Evolutionary conservation across 768 basidiomycete genomes (phyloP), one percentile per base, ranked within the genome.

Genomic region (Trametes cubensis): DNA sequence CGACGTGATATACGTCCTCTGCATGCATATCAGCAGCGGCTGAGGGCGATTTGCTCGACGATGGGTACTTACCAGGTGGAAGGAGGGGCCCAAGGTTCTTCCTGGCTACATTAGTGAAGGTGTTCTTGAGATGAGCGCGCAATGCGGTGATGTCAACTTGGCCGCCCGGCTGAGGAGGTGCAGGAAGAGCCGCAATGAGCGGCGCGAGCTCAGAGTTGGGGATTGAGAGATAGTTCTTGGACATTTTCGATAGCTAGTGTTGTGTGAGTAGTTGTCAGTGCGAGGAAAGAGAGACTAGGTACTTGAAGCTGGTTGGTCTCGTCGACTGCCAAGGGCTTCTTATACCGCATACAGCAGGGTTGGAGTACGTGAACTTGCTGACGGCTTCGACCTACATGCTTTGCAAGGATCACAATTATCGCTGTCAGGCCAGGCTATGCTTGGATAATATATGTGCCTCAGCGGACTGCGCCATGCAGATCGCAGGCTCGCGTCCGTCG

Each of bases 171-270:
- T 41, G 23, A 3, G 53, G 53, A 1, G 30, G 7, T 5, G 53
- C 17, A n/a, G 53, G 53, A n/a, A 55, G 53, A 13, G 41, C 53
- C 4, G 53, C 53, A 42, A 55, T 55, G 42, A 55, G 53, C 41
- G 53, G 53, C 15, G 42, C 53, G 26, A 55, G 53, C 41, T 55
- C 53, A 3, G 53, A 42, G 41, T 55, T 25, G 20, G 39, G 39
- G 13, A 14, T 38, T n/a, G 53, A 41, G 25, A 55, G 41, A 42
- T 44, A 6, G 42, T 15, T 44, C 25, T 55, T 55, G 20, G 51
- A 52, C 51, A 52, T 52, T 7, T 51, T 34, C 34, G 34, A 4
- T 30, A 8, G 34, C 34, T 7, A 7, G 7, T 34, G 34, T 34
- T 34, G 34, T 34, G 34, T 11, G 34, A 34, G 34, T 34, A 11